phyloP scores from a whole-genome alignment of 768 basidiomycete genomes.

The Trametes cinnabarina region DNA sequence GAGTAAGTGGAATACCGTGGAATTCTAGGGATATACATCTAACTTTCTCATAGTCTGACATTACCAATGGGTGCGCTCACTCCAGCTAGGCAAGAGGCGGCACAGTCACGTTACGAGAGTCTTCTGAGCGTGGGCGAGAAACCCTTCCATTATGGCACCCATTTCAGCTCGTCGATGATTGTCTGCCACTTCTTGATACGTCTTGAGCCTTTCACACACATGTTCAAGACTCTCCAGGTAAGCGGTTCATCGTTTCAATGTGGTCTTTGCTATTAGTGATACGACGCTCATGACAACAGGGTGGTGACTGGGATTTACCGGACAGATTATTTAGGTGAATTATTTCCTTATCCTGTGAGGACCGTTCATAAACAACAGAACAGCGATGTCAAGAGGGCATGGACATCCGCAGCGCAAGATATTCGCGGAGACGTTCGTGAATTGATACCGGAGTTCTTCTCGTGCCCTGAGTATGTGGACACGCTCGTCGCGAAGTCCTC shows the following conservation, averaged over 20 bases:
- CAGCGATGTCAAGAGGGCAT: slow-evolving; percentile 78
- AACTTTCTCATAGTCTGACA: slow-evolving; percentile 51
- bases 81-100: slow-evolving; percentile 68
- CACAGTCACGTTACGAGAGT: slow-evolving; percentile 69
- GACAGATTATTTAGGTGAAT: slow-evolving; percentile 78
- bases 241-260: slow-evolving; percentile 7
- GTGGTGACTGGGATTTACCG: slow-evolving; percentile 93
- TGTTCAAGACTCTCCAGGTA: slow-evolving; percentile 87
- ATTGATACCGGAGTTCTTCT: slow-evolving; percentile 87
- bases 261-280: background rate
- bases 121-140: slow-evolving; percentile 78
- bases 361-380: slow-evolving; percentile 9
- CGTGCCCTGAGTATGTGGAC: slow-evolving; percentile 77
- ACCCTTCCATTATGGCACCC: slow-evolving; percentile 92
- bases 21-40: background rate
- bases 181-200: slow-evolving; percentile 93
- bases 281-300: slow-evolving; percentile 41
- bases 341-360: background rate
- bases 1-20: slow-evolving; percentile 53
- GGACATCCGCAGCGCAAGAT: slow-evolving; percentile 81
- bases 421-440: slow-evolving; percentile 91
- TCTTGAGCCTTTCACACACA: slow-evolving; percentile 85
- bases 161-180: slow-evolving; percentile 96
- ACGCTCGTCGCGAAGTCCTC: background rate
- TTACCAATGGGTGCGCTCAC: slow-evolving; percentile 92